These are phyloP conservation scores for Tetracladium maxilliforme DNA, from an alignment of 2,329 filamentous ascomycete genomes.

Conservation along the genomic window DNA sequence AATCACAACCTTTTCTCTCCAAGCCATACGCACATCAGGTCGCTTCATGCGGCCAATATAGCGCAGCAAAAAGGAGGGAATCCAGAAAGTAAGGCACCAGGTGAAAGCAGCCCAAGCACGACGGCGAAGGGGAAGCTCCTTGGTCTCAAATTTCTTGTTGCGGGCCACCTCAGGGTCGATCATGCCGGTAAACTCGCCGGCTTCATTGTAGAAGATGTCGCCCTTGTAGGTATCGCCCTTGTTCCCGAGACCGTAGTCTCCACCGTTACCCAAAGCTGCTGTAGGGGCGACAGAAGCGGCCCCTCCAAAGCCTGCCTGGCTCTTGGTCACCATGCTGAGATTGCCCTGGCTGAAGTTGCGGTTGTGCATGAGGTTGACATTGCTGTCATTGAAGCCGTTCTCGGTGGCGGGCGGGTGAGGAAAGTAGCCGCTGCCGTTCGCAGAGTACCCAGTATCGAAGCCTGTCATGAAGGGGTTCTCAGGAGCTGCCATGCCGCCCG, in stretches of 20 bases:
- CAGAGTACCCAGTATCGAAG: slow-evolving; percentile 61
- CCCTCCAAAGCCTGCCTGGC: slow-evolving; percentile 12
- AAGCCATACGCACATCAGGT: slow-evolving; percentile 91
- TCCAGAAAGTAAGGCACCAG: slow-evolving; percentile 86
- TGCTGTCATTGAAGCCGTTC: slow-evolving; percentile 48
- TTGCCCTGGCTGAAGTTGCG: slow-evolving; percentile 22
- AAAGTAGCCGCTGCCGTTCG: slow-evolving; percentile 56
- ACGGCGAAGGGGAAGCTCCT: slow-evolving; percentile 45
- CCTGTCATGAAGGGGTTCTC: slow-evolving; percentile 22
- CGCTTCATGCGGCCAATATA: slow-evolving; percentile 88
- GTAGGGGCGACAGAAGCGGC: slow-evolving; percentile 48
- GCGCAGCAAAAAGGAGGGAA: slow-evolving; percentile 73
- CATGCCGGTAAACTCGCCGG: slow-evolving; percentile 49
- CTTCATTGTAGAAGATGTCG: slow-evolving; percentile 57
- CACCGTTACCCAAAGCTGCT: slow-evolving; percentile 41
- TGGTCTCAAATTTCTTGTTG: slow-evolving; percentile 61
- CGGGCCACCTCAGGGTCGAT: slow-evolving; percentile 68
- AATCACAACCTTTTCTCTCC: slow-evolving; percentile 87
- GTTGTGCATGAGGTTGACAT: slow-evolving; percentile 58
- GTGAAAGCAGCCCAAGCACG: slow-evolving; percentile 70
- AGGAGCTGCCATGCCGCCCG: slow-evolving; percentile 12
- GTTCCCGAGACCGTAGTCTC: slow-evolving; percentile 77
- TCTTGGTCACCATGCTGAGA: slow-evolving; percentile 7
- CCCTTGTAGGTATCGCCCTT: slow-evolving; percentile 73
- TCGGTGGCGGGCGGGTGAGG: slow-evolving; percentile 43